Percentiles rank a stretch among this genome's conserved stretches.
Conservation (phyloP, 768 basidiomycete genomes). For the Leccinum aurantiacum region DNA sequence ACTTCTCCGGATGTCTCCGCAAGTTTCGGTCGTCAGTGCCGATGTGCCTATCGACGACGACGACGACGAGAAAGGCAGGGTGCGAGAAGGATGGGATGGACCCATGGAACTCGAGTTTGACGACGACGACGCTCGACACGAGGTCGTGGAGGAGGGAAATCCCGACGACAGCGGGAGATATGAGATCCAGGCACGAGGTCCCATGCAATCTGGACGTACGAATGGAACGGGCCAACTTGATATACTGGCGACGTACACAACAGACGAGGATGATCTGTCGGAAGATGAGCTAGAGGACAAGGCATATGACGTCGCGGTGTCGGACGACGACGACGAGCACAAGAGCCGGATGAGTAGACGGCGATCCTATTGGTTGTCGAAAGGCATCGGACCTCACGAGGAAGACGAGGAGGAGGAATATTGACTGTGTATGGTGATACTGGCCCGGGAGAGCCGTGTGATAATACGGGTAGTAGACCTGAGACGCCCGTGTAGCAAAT, state of each 20-base stretch:
- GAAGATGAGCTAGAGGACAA: conserved; percentile 31
- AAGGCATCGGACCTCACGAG: conserved; percentile 38
- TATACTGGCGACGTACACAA: conserved; percentile 48
- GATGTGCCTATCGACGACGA: conserved; percentile 21
- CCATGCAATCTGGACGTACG: conserved; percentile 44
- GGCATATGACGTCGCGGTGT: conserved; percentile 21
- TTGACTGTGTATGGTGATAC: not conserved
- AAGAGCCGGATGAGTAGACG: conserved; percentile 21
- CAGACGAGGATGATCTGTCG: conserved; percentile 42
- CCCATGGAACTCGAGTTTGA: conserved; percentile 35
- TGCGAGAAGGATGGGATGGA: conserved; percentile 41
- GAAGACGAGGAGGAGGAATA: conserved; percentile 16
- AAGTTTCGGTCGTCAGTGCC: conserved; percentile 16
- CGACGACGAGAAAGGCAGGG: conserved; percentile 22
- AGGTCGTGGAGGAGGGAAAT: conserved; percentile 17
- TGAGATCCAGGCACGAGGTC: conserved; percentile 47
- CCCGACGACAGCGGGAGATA: conserved; percentile 60
- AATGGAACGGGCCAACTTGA: conserved; percentile 38
- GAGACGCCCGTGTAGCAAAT: no score
- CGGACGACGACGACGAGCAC: conserved; percentile 19
- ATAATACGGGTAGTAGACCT: not conserved
- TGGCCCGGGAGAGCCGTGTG: not conserved
- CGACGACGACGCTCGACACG: conserved; percentile 15
- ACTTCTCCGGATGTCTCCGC: conserved; percentile 45
- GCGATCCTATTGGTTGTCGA: conserved; percentile 62